Evolutionary conservation across 1,284 basidiomycete species (phyloP).

Genomic region (Erythrobasidium hasegawianum): DNA sequence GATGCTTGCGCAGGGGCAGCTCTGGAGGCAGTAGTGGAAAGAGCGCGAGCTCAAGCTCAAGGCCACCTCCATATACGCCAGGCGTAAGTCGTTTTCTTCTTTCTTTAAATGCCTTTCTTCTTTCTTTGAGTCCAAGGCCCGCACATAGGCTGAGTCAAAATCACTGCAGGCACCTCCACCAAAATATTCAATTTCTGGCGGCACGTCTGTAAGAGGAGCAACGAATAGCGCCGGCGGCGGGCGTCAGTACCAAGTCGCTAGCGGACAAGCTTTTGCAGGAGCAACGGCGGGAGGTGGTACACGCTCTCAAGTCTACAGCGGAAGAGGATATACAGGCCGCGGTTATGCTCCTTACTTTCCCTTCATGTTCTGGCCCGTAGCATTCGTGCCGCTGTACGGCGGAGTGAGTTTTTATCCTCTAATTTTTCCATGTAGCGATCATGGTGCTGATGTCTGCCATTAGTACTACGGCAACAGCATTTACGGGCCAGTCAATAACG

Average conservation of each 20-base stretch:
- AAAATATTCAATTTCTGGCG: constrained; percentile 23
- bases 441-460: not conserved
- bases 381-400: not conserved
- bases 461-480: constrained; percentile 31
- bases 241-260: constrained; percentile 4
- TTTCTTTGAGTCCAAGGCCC: constrained; percentile 12
- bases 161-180: not conserved
- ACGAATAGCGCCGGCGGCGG: constrained; percentile 23
- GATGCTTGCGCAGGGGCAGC: constrained; percentile 4
- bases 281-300: constrained; percentile 32
- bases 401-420: constrained; percentile 8
- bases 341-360: constrained; percentile 31
- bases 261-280: constrained; percentile 31
- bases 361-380: constrained; percentile 31
- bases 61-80: constrained; percentile 25
- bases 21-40: not conserved
- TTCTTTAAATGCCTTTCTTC: constrained; percentile 6
- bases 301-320: constrained; percentile 12
- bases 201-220: constrained; percentile 18
- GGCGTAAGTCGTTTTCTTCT: no score
- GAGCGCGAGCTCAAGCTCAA: constrained; percentile 5
- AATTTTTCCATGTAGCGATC: not conserved
- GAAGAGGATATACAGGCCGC: constrained; percentile 21
- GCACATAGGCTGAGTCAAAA: no score
- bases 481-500: constrained; percentile 29